Conservation (phyloP, 768 basidiomycete species). For the Russula virescens region DNA sequence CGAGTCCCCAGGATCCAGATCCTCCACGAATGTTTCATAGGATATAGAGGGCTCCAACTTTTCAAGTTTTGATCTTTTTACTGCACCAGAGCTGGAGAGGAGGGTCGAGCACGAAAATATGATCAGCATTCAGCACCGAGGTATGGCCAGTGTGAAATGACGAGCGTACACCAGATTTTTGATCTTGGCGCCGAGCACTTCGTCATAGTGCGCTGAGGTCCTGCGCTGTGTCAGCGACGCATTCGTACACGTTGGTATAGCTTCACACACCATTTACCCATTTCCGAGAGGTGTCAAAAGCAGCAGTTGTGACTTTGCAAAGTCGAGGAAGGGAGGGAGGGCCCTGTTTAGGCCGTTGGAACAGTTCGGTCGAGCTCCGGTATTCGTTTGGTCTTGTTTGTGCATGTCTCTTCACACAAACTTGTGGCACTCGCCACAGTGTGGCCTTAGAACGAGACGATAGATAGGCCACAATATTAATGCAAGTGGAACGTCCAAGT, state of each 20-base stretch:
- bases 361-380: neutral
- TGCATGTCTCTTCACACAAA: neutral
- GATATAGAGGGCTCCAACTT: constrained; percentile 57
- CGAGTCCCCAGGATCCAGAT: constrained; percentile 72
- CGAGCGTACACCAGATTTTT: constrained; percentile 66
- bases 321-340: neutral
- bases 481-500: too few relatives aligned
- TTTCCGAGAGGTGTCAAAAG: constrained; percentile 27
- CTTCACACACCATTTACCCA: constrained; percentile 65
- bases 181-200: constrained; percentile 68
- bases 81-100: constrained; percentile 55
- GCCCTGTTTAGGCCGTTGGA: neutral
- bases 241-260: constrained; percentile 19
- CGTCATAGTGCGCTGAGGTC: constrained; percentile 68
- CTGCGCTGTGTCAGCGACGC: constrained; percentile 33
- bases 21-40: constrained; percentile 71
- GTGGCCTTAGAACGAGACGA: too few relatives aligned
- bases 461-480: too few relatives aligned
- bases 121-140: constrained; percentile 1
- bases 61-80: constrained; percentile 63
- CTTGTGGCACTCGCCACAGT: too few relatives aligned
- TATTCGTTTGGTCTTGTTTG: constrained; percentile 12
- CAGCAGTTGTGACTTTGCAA: neutral
- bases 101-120: neutral
- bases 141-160: constrained; percentile 10